phyloP scores from a whole-genome alignment of 345 rosid genomes.

The Sisymbrium irio region DNA sequence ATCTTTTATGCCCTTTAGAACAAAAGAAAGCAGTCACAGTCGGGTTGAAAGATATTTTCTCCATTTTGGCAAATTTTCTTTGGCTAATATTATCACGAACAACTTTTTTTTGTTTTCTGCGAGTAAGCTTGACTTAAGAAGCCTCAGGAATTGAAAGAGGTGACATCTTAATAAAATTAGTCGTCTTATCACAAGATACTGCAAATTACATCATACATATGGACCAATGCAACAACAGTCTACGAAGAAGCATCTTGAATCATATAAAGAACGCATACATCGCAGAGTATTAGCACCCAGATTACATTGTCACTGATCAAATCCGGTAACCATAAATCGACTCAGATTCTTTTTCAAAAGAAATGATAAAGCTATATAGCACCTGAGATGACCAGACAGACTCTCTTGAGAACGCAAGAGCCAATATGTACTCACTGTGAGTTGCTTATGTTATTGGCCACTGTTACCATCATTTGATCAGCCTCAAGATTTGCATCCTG shows the following conservation, averaged over 20 bases:
- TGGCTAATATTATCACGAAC: slow-evolving; percentile 11
- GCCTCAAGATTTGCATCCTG: slow-evolving; percentile 47
- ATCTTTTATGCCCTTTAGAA: background rate
- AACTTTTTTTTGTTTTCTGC: background rate
- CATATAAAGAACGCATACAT: background rate
- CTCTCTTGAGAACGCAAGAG: slow-evolving; percentile 13
- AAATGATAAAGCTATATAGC: background rate
- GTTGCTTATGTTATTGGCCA: slow-evolving; percentile 30
- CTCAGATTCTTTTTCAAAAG: slow-evolving; percentile 11
- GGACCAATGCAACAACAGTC: slow-evolving; percentile 18
- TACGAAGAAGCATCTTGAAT: slow-evolving; percentile 7
- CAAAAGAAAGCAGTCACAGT: slow-evolving; percentile 2
- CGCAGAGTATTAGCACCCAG: background rate
- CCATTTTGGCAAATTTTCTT: background rate
- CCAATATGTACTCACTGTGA: slow-evolving; percentile 29
- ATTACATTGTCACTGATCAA: slow-evolving; percentile 16
- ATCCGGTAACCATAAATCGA: slow-evolving; percentile 14
- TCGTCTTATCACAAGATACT: slow-evolving; percentile 3
- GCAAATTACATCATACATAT: slow-evolving; percentile 3
- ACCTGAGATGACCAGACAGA: background rate
- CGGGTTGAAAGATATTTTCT: background rate
- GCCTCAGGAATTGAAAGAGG: background rate
- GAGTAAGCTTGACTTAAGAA: background rate
- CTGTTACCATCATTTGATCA: slow-evolving; percentile 32
- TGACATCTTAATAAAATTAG: background rate